Conservation (phyloP, 73 alveolate species). For the Paramecium sexaurelia region DNA sequence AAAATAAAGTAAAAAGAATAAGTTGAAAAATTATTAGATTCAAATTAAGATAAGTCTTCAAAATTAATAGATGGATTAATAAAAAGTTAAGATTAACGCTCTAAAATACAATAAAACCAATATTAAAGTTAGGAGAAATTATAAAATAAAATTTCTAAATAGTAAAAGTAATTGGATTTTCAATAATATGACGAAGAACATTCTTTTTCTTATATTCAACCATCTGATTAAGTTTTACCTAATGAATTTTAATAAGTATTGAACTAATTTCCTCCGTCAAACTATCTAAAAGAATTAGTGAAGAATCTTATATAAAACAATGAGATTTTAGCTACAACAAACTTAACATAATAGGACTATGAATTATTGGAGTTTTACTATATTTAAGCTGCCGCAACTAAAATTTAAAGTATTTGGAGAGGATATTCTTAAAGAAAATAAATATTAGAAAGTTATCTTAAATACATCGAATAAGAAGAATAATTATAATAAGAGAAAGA, state of each 20-base stretch:
- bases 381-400: background rate
- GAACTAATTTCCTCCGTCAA: background rate
- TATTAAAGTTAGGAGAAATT: background rate
- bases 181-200: background rate
- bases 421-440: background rate
- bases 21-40: background rate
- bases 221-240: background rate
- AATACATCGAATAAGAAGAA: background rate
- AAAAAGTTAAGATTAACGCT: background rate
- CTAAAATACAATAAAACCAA: background rate
- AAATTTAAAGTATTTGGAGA: slow-evolving; percentile 32
- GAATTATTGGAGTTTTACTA: background rate
- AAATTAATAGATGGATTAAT: background rate
- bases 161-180: background rate
- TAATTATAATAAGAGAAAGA: background rate
- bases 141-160: background rate
- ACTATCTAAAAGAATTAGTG: background rate
- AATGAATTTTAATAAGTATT: background rate
- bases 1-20: background rate
- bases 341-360: background rate
- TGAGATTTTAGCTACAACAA: background rate
- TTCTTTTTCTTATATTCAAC: background rate
- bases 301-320: background rate
- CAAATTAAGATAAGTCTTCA: background rate
- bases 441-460: background rate